Evolutionary conservation across 768 basidiomycete genomes (phyloP).

Genomic region (Cantharellus cinnabarinus): DNA sequence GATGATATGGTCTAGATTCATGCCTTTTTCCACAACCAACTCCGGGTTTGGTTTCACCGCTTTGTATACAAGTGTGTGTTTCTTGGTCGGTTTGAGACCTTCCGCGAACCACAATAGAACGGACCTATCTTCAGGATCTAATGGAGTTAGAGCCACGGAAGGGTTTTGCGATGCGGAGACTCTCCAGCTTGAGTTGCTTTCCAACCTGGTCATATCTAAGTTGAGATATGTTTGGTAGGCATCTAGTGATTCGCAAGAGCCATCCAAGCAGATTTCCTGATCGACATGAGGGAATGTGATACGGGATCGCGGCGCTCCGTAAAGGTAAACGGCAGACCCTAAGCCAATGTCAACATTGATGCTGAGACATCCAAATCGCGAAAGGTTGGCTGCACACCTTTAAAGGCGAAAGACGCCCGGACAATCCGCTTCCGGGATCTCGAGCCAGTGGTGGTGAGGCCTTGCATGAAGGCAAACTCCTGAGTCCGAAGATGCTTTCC

Average conservation of each 20-base stretch:
- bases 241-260: background rate
- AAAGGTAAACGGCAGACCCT: background rate
- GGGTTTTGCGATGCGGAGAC: background rate
- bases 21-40: background rate
- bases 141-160: background rate
- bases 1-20: background rate
- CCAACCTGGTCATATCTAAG: background rate
- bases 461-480: too few relatives aligned
- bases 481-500: too few relatives aligned
- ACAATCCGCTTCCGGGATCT: too few relatives aligned
- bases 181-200: background rate
- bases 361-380: too few relatives aligned
- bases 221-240: background rate
- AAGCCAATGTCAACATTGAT: too few relatives aligned
- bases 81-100: background rate
- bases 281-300: background rate
- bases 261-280: background rate
- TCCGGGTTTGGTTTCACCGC: background rate
- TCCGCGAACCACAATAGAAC: background rate
- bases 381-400: too few relatives aligned
- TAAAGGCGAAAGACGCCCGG: too few relatives aligned
- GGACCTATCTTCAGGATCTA: background rate
- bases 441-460: too few relatives aligned
- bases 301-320: background rate
- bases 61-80: background rate